Percentiles rank a stretch among this genome's conserved stretches.
phyloP scores from a whole-genome alignment of 306 rosid genomes.

The Lablab purpureus region DNA sequence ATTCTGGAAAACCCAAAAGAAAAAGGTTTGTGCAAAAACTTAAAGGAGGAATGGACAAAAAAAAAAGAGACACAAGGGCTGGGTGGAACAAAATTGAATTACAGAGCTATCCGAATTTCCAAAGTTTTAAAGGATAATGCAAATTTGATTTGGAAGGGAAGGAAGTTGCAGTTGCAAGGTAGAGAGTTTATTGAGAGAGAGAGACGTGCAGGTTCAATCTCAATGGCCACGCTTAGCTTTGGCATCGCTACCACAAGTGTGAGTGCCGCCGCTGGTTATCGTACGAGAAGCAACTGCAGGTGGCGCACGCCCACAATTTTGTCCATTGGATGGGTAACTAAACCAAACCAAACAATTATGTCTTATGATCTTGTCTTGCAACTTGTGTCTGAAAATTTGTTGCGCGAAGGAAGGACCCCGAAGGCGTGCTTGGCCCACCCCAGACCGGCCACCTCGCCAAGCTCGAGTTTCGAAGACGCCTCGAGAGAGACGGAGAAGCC shows the following conservation, averaged over 20 bases:
- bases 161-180: constrained; percentile 29
- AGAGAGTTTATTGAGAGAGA: not conserved
- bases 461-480: constrained; percentile 66
- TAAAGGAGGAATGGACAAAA: no score
- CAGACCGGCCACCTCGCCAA: constrained; percentile 80
- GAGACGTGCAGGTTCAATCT: not conserved
- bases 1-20: not conserved
- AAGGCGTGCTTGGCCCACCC: constrained; percentile 76
- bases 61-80: not conserved
- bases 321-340: constrained; percentile 74
- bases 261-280: constrained; percentile 16
- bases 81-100: not conserved
- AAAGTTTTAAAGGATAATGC: constrained; percentile 50
- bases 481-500: constrained; percentile 80
- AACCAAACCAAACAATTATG: not conserved
- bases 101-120: not conserved
- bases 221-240: constrained; percentile 76
- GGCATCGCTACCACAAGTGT: constrained; percentile 60
- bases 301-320: constrained; percentile 49
- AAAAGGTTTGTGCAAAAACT: not conserved
- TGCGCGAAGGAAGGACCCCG: constrained; percentile 75
- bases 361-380: not conserved
- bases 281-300: constrained; percentile 19
- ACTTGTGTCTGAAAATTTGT: not conserved
- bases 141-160: constrained; percentile 1